Evolutionary conservation across 805 yeast species (phyloP).

Genomic region (Yarrowia porcina): DNA sequence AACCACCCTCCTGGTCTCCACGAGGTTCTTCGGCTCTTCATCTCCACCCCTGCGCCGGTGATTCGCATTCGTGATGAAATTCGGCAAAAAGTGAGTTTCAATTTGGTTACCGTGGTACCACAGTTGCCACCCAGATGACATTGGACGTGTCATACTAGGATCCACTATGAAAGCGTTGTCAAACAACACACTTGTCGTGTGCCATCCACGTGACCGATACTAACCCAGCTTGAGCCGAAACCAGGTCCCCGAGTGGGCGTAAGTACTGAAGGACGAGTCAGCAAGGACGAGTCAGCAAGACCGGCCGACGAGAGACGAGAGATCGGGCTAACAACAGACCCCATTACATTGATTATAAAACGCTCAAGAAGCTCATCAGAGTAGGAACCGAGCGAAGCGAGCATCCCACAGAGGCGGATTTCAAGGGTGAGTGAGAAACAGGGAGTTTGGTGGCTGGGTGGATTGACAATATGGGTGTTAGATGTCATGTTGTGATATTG

Average conservation of each 20-base stretch:
- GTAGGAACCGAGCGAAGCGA: conserved; percentile 30
- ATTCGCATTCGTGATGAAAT: conserved; percentile 35
- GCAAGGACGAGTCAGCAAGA: background rate
- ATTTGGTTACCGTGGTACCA: too few species aligned
- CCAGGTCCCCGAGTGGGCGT: conserved; percentile 92
- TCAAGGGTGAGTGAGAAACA: conserved; percentile 18
- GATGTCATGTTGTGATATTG: too few species aligned
- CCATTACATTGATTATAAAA: conserved; percentile 80
- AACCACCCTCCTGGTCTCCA: background rate
- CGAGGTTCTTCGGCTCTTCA: background rate
- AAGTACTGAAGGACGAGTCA: conserved; percentile 26
- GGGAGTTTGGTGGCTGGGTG: too few species aligned
- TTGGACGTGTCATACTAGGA: background rate
- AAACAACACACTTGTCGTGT: background rate
- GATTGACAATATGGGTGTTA: too few species aligned
- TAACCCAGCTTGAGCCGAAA: conserved; percentile 54
- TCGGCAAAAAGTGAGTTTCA: conserved; percentile 63
- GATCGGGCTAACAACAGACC: conserved; percentile 38
- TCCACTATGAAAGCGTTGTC: too few species aligned
- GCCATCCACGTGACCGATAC: background rate
- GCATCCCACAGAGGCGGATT: conserved; percentile 42
- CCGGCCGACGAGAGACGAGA: too few species aligned
- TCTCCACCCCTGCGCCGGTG: conserved; percentile 7
- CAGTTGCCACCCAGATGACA: too few species aligned
- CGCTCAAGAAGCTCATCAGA: conserved; percentile 75